These are phyloP conservation scores for Acorus gramineus DNA, from an alignment of 106 monocot species.

Conservation along the genomic window DNA sequence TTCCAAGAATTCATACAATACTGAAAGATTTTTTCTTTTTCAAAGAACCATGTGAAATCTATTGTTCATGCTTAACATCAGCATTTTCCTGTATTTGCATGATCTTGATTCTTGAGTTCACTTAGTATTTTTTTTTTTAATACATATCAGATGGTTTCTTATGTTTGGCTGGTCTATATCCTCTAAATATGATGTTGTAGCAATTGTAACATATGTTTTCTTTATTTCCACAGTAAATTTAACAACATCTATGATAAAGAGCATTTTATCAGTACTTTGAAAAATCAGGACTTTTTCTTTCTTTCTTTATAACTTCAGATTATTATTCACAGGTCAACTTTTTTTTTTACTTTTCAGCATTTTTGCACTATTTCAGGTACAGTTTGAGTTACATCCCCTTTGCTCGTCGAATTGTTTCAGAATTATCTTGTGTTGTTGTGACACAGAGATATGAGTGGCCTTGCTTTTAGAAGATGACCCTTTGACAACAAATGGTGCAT, in stretches of 20 bases:
- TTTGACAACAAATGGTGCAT: too few species aligned
- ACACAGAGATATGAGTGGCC: slow-evolving; percentile 54
- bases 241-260: slow-evolving; percentile 52
- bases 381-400: slow-evolving; percentile 94
- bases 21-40: too few species aligned
- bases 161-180: not conserved
- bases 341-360: not conserved
- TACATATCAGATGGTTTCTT: not conserved
- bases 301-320: too few species aligned
- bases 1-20: too few species aligned
- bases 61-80: too few species aligned
- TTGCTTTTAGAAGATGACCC: too few species aligned
- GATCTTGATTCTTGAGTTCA: too few species aligned
- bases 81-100: too few species aligned
- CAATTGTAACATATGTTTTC: not conserved
- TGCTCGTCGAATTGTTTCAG: slow-evolving; percentile 79
- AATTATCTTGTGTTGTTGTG: slow-evolving; percentile 62
- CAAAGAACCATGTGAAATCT: too few species aligned
- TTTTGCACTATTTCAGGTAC: slow-evolving; percentile 52
- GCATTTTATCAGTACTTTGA: slow-evolving; percentile 59
- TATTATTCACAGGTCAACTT: too few species aligned
- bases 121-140: too few species aligned
- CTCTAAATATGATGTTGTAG: not conserved
- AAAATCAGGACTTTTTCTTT: slow-evolving; percentile 24
- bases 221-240: slow-evolving; percentile 71